Base-by-base conservation (phyloP, 352 stramenopile species). In the Hyaloperonospora brassicae region DNA sequence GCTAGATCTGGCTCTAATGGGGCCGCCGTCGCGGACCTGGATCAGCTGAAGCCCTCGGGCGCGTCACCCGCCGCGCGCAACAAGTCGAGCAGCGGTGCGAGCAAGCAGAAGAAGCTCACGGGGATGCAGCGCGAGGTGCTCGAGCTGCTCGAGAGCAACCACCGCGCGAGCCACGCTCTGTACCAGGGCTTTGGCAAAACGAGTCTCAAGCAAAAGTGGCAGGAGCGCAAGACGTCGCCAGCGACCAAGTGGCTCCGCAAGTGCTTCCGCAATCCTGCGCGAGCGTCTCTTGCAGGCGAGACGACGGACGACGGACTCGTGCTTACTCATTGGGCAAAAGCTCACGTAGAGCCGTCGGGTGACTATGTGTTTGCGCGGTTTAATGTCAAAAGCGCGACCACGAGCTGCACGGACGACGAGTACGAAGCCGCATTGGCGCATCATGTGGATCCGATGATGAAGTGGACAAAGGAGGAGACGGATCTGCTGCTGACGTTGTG, bases 351-450 rank as follows among this genome's bases (percentile, higher is more conserved):
- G 27, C 60, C 69, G 23, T 63, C 72, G 4, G 17, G 17, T 17
- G 75, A 84, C 44, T 88, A 88, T 63, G 71, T 84, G 36, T 86
- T 88, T 41, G 67, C 78, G 10, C 62, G 75, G 17, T 88, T 86
- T 50, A 88, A 88, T 39, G 64, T 86, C 23, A 72, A 72, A 50
- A 73, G 67, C 47, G 66, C 83, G 2, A 64, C 76, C 0, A 70
- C 68, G 10, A 68, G 55, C 11, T 88, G 74, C 54, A 72, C 73
- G 9, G 62, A 73, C 5, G 66, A 84, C 8, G 75, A 88, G 60
- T 88, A 79, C 47, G 58, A 72, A 17, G 65, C 54, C 10, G 67
- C 47, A 22, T 38, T 86, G 43, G 64, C 55, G 25, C 48, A 54
- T 10, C 60, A 85, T 56, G 27, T 63, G 3, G 78, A 88, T 41